Evolutionary conservation across 2,329 filamentous ascomycete species (phyloP), one percentile per base, ranked within the genome.

Genomic region (Penicillium psychrosexuale): DNA sequence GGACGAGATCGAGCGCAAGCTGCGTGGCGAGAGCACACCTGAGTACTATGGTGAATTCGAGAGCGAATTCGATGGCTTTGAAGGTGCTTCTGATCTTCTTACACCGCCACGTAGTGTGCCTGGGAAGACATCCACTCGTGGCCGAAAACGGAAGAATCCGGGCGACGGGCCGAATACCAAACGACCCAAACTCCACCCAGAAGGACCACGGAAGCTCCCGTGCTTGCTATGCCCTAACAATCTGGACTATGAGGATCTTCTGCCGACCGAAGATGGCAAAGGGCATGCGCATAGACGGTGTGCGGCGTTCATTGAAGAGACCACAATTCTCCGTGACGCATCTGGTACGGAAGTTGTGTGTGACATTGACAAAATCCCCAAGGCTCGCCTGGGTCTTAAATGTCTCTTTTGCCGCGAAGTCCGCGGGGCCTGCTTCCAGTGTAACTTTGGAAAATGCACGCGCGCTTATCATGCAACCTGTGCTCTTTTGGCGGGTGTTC

Each of bases 361-460:
- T 62, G 93, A 95, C 62, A 83, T 91, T 47, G 82, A 84, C n/a
- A 84, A 84, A 57, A 91, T 97, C 62, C 86, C 89, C 69, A 93
- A 94, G 72, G 90, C 89, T 53, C 89, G 93, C 19, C 78, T 96
- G 63, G 91, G 95, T 27, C 85, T 97, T 63, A 96, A 96, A 73
- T 99, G 94, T 72, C 85, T 96, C 58, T 96, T 90, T 75, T 99
- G 94, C 70, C 90, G 92, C 33, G 95, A 91, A 31, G 95, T 94
- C 73, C 89, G 89, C 54, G 94, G 94, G n/a, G 91, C 91, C 15
- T 97, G 93, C 75, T 95, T 99, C 76, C 93, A 97, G 72, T 99
- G 94, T 74, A 95, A 91, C 1, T 88, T 91, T 64, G 93, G 92
- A 78, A 97, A 96, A 72, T 99, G 94, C 67, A 88, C 90, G 4